Evolutionary conservation across 257 asterid species (phyloP), one percentile per base, ranked within the genome.

Genomic region (Pogostemon cablin): DNA sequence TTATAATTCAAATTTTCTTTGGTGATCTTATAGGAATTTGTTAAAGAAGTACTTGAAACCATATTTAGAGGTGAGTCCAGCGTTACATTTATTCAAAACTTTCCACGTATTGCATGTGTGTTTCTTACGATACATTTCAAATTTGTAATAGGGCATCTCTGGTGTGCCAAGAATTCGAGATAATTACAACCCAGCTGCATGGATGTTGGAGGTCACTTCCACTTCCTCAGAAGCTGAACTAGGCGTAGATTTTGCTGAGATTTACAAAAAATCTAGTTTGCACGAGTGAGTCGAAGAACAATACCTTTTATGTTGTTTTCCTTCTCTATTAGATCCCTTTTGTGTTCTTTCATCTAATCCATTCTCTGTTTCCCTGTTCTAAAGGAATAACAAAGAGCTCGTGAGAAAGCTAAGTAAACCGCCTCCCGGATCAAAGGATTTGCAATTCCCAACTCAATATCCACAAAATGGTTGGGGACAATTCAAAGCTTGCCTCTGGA

Each of bases 221-320:
- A 62, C 88, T 41, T 88, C 93, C 77, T 65, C 87, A 25, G 96
- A 88, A 79, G 81, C 83, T 50, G 86, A 80, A 55, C 86, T 79
- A 55, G 84, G 81, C 47, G 56, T 88, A 12, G 86, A 88, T 76
- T 88, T 88, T 34, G 82, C 91, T 7, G 78, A 83, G 53, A 84
- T 83, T 53, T 88, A 85, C 73, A 68, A 71, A 69, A 75, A 73
- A 7, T 88, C 93, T 69, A 42, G 65, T 46, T 73, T 78, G 69
- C 62, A 65, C 1, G 75, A 75, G 88, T 83, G 53, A 83, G 85
- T 40, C 8, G 11, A 34, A 9, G 5, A 56, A 57, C 41, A 35
- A 11, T 2, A 39, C 60, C 60, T 20, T 20, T 7, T 54, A 15
- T 52, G 57, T 52, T 50, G 34, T 25, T 25, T 25, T 1, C 32